Evolutionary conservation across 2,329 filamentous ascomycete genomes (phyloP), one percentile per base, ranked within the genome.

Genomic region (Aspergillus luchuensis): DNA sequence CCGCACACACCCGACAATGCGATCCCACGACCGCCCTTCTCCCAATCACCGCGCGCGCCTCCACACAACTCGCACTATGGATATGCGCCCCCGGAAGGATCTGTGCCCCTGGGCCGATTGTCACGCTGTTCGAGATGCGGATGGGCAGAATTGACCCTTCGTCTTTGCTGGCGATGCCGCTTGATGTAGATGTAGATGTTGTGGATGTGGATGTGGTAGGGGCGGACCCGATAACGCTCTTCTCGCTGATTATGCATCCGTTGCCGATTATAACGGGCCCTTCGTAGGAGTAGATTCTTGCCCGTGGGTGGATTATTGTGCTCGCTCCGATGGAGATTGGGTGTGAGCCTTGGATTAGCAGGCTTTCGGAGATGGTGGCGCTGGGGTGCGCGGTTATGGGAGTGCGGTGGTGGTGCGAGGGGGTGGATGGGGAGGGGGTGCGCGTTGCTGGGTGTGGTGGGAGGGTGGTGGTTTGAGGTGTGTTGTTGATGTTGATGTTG

Each of bases 241-340:
- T 81, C 70, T 98, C 95, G 67, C 90, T 87, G 47, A 98, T 83
- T 49, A 97, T 90, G 69, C 91, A 95, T 56, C 89, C 87, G 60
- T 91, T 87, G 25, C 93, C 92, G 61, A 96, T 85, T 28, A 88
- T 87, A 66, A 98, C 87, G 47, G 92, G 89, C 4, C 92, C 92
- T 55, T 89, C 83, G 59, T 87, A 87, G 8, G 94, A 89, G 70
- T 92, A 90, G 59, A 97, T 84, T 63, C 89, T 87, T 15, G 89
- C 86, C 52, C 93, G 91, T 1, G 95, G 93, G 71, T 98, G 94
- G n/a, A 99, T 79, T 6, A 97, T 85, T 3, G 87, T 89, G 71
- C 92, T 88, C 23, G 90, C 84, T 59, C 89, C 89, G 64, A 98
- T 87, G 48, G 87, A 89, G 64, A 99, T 91, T 1, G 87, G 88